These are phyloP conservation scores for Astrephomene gubernaculifera DNA, from an alignment of 139 green algal species.

Conservation along the genomic window DNA sequence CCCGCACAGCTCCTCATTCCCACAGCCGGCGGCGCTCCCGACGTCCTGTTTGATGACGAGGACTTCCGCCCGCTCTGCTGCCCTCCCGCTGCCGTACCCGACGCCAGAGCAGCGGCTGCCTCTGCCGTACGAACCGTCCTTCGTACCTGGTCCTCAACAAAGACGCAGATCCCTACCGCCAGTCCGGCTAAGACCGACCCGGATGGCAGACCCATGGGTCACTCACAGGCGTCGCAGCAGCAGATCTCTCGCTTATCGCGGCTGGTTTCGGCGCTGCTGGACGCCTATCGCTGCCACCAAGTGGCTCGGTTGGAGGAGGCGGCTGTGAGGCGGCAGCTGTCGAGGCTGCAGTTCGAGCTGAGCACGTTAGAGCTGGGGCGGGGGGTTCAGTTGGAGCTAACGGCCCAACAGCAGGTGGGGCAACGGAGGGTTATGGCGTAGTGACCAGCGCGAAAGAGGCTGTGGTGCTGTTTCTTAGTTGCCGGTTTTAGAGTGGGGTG, in stretches of 20 bases:
- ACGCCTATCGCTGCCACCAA: conserved; percentile 12
- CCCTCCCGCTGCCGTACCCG: no score
- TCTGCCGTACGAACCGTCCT: not conserved
- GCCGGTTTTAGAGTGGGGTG: no score
- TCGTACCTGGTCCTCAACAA: not conserved
- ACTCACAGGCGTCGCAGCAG: no score
- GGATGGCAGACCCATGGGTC: not conserved
- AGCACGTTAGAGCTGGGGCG: conserved; percentile 29
- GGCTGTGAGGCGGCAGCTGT: conserved; percentile 10
- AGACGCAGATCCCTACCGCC: no score
- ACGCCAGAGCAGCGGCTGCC: not conserved
- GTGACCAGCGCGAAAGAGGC: no score
- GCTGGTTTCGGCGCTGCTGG: conserved; percentile 2
- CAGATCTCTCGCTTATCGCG: no score
- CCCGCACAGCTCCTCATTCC: not conserved
- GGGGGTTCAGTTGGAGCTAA: conserved; percentile 20
- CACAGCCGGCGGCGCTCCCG: not conserved
- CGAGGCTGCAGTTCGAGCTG: conserved; percentile 42
- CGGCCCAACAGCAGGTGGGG: not conserved
- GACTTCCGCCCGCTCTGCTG: not conserved
- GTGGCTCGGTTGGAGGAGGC: not conserved
- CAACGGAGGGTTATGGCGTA: no score
- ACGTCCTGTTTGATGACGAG: conserved; percentile 27
- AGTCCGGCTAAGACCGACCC: no score
- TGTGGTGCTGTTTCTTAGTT: no score